These are phyloP conservation scores for Parastagonospora avenae DNA, from an alignment of 2,329 filamentous ascomycete species.

Conservation along the genomic window DNA sequence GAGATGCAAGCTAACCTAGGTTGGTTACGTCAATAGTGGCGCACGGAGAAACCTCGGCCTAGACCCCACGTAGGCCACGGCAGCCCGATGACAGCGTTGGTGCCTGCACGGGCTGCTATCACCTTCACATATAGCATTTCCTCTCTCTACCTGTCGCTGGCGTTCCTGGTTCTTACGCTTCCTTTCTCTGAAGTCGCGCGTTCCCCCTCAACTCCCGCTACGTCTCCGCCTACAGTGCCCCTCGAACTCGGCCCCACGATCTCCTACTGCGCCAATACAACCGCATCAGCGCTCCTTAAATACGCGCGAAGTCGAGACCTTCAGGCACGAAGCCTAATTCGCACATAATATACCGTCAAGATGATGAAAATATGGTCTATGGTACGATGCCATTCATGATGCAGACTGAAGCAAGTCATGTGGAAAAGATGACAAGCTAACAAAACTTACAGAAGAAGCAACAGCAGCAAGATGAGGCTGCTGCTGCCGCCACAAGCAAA, in stretches of 20 bases:
- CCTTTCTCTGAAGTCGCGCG: constrained; percentile 1
- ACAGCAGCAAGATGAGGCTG: constrained; percentile 86
- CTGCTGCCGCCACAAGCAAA: constrained; percentile 76
- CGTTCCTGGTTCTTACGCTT: constrained; percentile 16
- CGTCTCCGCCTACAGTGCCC: constrained; percentile 5
- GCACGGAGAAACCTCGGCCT: constrained; percentile 14
- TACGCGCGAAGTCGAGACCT: constrained; percentile 21
- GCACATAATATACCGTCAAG: constrained; percentile 51
- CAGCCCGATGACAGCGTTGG: constrained; percentile 20
- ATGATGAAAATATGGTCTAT: constrained; percentile 99
- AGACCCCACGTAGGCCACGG: constrained; percentile 17
- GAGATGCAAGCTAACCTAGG: too few species aligned
- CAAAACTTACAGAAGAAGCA: constrained; percentile 76
- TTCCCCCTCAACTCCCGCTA: constrained; percentile 1
- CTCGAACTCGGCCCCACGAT: constrained; percentile 20
- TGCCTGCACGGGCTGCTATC: constrained; percentile 2
- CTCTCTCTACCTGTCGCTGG: constrained; percentile 13
- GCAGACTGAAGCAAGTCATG: background rate
- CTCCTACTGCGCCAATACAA: constrained; percentile 11
- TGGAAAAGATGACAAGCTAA: constrained; percentile 24
- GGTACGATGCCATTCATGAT: constrained; percentile 59
- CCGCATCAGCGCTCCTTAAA: constrained; percentile 8
- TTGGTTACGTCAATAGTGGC: constrained; percentile 5
- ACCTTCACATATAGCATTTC: constrained; percentile 11
- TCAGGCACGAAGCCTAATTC: constrained; percentile 5